Conservation (phyloP, 192 early-diverging fungal genomes). For the Pecoramyces ruminantium region DNA sequence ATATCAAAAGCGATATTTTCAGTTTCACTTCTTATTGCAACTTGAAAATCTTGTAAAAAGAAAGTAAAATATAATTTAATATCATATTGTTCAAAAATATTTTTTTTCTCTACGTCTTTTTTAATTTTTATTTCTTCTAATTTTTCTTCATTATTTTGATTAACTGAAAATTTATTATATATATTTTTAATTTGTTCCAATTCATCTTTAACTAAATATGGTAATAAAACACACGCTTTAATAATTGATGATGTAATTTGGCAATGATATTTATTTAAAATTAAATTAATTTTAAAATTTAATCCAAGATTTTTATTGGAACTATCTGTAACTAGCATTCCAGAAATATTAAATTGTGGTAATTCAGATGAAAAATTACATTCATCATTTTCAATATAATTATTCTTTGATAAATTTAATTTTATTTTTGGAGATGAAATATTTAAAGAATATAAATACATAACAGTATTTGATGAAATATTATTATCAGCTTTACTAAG, state of each 20-base stretch:
- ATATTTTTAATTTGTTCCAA: neutral
- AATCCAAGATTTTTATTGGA: neutral
- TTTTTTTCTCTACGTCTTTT: neutral
- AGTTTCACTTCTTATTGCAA: neutral
- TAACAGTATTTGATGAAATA: neutral
- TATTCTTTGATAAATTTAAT: neutral
- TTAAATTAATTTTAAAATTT: neutral
- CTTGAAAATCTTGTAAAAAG: neutral
- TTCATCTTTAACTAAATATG: neutral
- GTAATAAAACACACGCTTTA: neutral
- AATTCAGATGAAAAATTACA: neutral
- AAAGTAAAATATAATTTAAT: neutral
- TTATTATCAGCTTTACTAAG: neutral
- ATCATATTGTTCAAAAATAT: neutral
- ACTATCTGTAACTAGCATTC: neutral
- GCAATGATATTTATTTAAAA: neutral
- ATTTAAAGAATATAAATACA: neutral
- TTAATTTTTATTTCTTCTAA: neutral
- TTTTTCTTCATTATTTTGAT: neutral
- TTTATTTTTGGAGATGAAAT: neutral
- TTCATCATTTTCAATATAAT: neutral
- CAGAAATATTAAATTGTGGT: neutral
- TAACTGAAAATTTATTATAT: neutral
- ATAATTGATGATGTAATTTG: neutral
- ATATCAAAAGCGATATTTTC: neutral